Evolutionary conservation across 192 early-diverging fungal genomes (phyloP), one percentile per base, ranked within the genome.

Genomic region (Entophlyctis luteolus): DNA sequence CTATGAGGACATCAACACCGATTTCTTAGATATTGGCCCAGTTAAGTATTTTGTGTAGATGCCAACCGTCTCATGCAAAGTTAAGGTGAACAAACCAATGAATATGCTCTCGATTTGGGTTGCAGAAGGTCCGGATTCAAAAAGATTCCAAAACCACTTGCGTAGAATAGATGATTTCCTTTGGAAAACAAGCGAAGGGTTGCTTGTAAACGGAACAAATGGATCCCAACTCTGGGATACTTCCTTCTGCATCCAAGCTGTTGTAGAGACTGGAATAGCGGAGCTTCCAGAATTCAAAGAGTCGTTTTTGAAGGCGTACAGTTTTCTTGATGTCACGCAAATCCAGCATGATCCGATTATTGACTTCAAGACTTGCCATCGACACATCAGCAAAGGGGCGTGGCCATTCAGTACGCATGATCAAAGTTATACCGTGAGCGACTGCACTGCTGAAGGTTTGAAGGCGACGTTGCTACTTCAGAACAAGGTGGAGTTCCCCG

Each of bases 191-290:
- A 59, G 75, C 25, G 88, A 90, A 63, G 96, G 96, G 1, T 86
- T 99, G 88, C 90, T 92, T 75, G 90, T 91, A 77, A 92, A 91
- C 69, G 95, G 95, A 8, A 99, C 96, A 16, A 97, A 99, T 62
- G 96, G 96, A 10, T 91, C 89, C 56, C 96, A 99, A 74, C 76
- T 98, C 35, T 99, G 96, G 96, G 96, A 99, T 74, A 89, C 92
- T 1, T 85, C 92, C 0, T 91, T 97, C 76, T 75, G 85, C 34
- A 87, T 87, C 33, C 95, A 96, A 69, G 96, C 95, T 0, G 73
- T 83, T 1, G 78, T 90, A 3, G 96, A 97, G 49, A 75, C 88
- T 4, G 74, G 68, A 6, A 76, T 97, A 33, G 93, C 88, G 0
- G 68, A 87, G 3, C 84, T 89, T 53, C 68, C 77, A 25, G 79